phyloP scores from a whole-genome alignment of 805 yeast species.

The Candida wancherniae region DNA sequence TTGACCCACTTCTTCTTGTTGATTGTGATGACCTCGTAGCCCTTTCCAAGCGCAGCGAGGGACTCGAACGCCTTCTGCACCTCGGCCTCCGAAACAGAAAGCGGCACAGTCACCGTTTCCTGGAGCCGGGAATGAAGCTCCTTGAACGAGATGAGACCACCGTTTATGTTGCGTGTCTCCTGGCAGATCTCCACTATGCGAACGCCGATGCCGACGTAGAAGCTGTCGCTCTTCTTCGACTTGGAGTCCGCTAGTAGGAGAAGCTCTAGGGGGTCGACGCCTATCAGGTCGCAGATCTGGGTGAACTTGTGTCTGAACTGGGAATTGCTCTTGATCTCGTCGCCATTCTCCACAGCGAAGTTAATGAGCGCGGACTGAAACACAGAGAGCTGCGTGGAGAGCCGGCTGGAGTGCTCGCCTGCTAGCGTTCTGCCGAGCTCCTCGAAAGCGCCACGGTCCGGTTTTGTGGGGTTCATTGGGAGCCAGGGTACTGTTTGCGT shows the following conservation, averaged over 20 bases:
- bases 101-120: conserved; percentile 25
- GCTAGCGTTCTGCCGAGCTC: conserved; percentile 48
- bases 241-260: conserved; percentile 24
- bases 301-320: conserved; percentile 69
- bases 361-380: conserved; percentile 74
- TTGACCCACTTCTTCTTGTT: conserved; percentile 52
- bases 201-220: conserved; percentile 63
- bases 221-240: conserved; percentile 39
- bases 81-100: conserved; percentile 44
- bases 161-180: conserved; percentile 65
- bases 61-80: conserved; percentile 50
- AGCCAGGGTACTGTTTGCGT: too few relatives aligned
- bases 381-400: conserved; percentile 66
- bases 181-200: conserved; percentile 74
- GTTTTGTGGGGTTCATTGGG: conserved; percentile 4
- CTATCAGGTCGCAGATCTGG: conserved; percentile 70
- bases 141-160: conserved; percentile 69
- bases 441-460: conserved; percentile 30
- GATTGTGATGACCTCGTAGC: conserved; percentile 52
- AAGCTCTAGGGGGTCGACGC: conserved; percentile 71
- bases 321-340: conserved; percentile 59
- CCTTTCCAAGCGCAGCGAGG: conserved; percentile 60
- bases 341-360: conserved; percentile 68
- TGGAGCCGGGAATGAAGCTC: conserved; percentile 30
- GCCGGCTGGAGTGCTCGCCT: conserved; percentile 53